Percentiles rank a stretch among this genome's conserved stretches.
phyloP scores from a whole-genome alignment of 139 green algal genomes.

The Chlorella sp. region DNA sequence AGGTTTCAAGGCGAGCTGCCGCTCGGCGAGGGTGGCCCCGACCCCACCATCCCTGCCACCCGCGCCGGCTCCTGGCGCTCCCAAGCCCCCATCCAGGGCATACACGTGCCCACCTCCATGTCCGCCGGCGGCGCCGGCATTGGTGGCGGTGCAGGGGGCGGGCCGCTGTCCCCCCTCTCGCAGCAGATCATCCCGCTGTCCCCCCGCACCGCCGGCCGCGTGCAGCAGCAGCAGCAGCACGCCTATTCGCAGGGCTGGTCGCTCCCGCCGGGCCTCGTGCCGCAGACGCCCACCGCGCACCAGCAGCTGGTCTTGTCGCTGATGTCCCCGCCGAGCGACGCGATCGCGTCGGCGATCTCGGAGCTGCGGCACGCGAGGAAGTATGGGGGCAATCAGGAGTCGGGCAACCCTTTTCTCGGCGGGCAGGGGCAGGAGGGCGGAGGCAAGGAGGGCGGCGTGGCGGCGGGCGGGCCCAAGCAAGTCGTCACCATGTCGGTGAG shows the following conservation, averaged over 20 bases:
- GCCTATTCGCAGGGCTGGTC: background rate
- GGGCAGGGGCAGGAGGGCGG: background rate
- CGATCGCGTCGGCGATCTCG: background rate
- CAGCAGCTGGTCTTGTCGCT: background rate
- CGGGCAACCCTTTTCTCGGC: background rate
- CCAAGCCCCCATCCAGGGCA: no score
- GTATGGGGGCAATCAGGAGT: background rate
- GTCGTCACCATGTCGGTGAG: no score
- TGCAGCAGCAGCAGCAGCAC: background rate
- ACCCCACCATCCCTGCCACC: no score
- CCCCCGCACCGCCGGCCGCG: no score
- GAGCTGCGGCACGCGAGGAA: background rate
- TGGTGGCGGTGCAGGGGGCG: background rate
- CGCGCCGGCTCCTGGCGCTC: no score
- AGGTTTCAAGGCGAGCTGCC: no score
- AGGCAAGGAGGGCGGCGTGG: background rate
- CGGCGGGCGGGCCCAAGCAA: background rate
- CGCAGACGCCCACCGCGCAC: background rate
- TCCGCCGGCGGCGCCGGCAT: background rate
- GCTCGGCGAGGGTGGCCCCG: no score
- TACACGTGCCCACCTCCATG: no score
- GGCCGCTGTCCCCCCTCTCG: no score
- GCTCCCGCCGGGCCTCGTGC: background rate
- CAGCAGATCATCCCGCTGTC: no score
- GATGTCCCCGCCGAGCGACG: background rate